Conservation (phyloP, 345 rosid genomes). For the Brassica napus region Da-Ae NC_063437.1:2932001-2932500, state of each 20-base stretch:
- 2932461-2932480: constrained; percentile 56
- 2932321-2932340: neutral
- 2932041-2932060: constrained; percentile 84
- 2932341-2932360: neutral
- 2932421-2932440: constrained; percentile 82
- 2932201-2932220: constrained; percentile 79
- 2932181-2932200: constrained; percentile 65
- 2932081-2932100: constrained; percentile 83
- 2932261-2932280: constrained; percentile 80
- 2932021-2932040: constrained; percentile 95
- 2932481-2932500: constrained; percentile 59
- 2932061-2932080: constrained; percentile 56
- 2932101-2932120: constrained; percentile 81
- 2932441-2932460: constrained; percentile 59
- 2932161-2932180: constrained; percentile 80
- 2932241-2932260: constrained; percentile 70
- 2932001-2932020: constrained; percentile 87
- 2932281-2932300: neutral
- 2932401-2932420: constrained; percentile 73
- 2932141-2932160: constrained; percentile 85
- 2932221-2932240: constrained; percentile 84
- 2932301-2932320: neutral
- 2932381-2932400: constrained; percentile 58
- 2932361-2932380: constrained; percentile 61
- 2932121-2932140: constrained; percentile 75